Evolutionary conservation across 2,329 filamentous ascomycete genomes (phyloP), one percentile per base, ranked within the genome.

Genomic region (Hortaea sp.): DNA sequence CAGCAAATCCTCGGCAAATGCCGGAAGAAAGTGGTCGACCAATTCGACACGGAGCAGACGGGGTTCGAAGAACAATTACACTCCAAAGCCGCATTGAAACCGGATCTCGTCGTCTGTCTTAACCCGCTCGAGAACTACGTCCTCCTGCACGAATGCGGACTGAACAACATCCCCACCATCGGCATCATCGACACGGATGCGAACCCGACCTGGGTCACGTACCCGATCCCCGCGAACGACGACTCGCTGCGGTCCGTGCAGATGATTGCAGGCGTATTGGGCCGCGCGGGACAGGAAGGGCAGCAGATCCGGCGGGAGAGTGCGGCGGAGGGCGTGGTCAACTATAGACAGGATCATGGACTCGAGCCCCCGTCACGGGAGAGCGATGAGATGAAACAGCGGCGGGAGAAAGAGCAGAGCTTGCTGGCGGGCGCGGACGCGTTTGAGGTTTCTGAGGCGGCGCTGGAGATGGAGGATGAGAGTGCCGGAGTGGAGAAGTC

Each of bases 181-280:
- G 92, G 90, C 41, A 76, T 98, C 48, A 84, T 97, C 55, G 92
- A 98, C 66, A 97, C 92, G 1, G 85, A 98, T 66, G 83, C 82
- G 2, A 85, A 97, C 66, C 87, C 92, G 0, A 87, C 87, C 0
- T 90, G 86, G 79, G 88, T 97, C 43, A 97, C 92, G 4, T 98
- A 98, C 63, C 85, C 86, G 10, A 95, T 98, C 56, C 92, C 92
- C 1, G 88, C 88, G 43, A 98, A 98, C 65, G 92, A 98, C 63
- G 92, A 98, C 74, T 94, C 88, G 78, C 68, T 95, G 55, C 84
- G 92, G 50, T 82, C 83, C 53, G 77, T 88, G 42, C 79, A 84
- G 56, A 75, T 95, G 50, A 86, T 98, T 56, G 85, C 82, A 4
- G 88, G 88, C 44, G 82, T 92, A 1, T 74, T 98, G 34, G 90